Base-by-base conservation (phyloP, 495 filamentous ascomycete genomes). In the Penicillium desertorum region DNA sequence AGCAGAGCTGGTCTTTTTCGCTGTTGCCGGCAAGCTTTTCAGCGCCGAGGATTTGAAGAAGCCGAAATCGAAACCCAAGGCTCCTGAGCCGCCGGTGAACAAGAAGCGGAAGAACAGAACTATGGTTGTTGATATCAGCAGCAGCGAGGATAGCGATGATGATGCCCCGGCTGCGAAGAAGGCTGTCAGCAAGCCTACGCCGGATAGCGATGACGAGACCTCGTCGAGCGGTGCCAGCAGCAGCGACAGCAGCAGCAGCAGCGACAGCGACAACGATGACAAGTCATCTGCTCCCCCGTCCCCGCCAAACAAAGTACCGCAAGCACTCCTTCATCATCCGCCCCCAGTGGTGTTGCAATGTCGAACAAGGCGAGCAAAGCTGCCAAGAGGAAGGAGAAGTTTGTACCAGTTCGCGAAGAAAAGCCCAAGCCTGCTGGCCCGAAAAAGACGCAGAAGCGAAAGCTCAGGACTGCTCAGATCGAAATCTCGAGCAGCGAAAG, bases 71-170 rank as follows among this genome's bases (percentile, higher is more conserved):
- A 71, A 70, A 60, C 65, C 62, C 22, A 71, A 66, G 56, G 58
- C 57, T 43, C 25, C 54, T 11, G 65, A 62, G 44, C 73, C 76
- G 69, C 72, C 32, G 58, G 64, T 20, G 80, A 79, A n/a, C 67
- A 80, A 80, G 62, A 85, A 85, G 71, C 77, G 83, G 62, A 79
- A 82, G 63, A 86, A 85, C 52, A 62, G 76, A 56, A 80, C 73
- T 45, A 71, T 65, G 41, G 49, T 78, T 55, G 60, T 79, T n/a
- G 74, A 76, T 51, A 76, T 76, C 39, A 78, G 76, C 57, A 77
- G 75, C 65, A 79, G 75, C 49, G 75, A 75, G 29, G 61, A 70
- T 27, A 49, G 64, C 42, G 57, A 64, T 23, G 64, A 61, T 23
- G 27, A 55, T 10, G 27, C 43, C 11, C 36, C 43, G 9, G 60